A percentile compares a stretch with the other conserved stretches of the same genome.
These are phyloP conservation scores for Boletus subparvulus DNA, from an alignment of 768 basidiomycete species.

Conservation along the genomic window DNA sequence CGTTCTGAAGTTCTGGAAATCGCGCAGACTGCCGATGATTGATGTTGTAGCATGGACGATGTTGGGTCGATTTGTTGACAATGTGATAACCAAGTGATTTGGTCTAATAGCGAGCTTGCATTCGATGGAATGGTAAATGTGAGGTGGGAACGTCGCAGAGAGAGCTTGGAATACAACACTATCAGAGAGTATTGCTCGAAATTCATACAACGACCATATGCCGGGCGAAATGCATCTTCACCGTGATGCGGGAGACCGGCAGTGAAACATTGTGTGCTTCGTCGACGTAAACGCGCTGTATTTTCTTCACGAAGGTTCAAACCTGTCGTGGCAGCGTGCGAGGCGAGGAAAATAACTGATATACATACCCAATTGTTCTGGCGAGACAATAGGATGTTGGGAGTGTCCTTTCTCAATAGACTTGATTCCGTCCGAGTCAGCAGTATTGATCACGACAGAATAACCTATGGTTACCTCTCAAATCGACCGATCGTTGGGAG, in stretches of 20 bases:
- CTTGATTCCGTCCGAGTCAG: not conserved
- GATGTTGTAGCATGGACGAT: too few relatives aligned
- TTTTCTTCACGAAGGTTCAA: not conserved
- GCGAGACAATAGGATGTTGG: slow-evolving; percentile 8
- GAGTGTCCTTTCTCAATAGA: not conserved
- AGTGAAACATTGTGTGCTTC: slow-evolving; percentile 5
- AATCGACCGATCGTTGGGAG: not conserved
- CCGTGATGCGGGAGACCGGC: slow-evolving; percentile 4
- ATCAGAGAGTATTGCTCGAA: not conserved
- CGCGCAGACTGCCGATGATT: too few relatives aligned
- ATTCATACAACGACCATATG: not conserved
- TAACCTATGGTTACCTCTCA: not conserved
- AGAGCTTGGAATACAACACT: too few relatives aligned
- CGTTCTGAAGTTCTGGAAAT: too few relatives aligned
- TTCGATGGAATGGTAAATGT: too few relatives aligned
- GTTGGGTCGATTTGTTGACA: too few relatives aligned
- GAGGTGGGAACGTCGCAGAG: too few relatives aligned
- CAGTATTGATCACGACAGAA: not conserved
- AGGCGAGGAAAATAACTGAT: slow-evolving; percentile 1
- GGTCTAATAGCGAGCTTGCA: too few relatives aligned
- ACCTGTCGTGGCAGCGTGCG: not conserved
- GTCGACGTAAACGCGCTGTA: not conserved
- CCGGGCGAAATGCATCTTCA: not conserved
- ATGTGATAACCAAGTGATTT: too few relatives aligned
- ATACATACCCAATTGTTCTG: slow-evolving; percentile 1